Evolutionary conservation across 2,329 filamentous ascomycete genomes (phyloP).

Genomic region (Lasiodiplodia sp.): DNA sequence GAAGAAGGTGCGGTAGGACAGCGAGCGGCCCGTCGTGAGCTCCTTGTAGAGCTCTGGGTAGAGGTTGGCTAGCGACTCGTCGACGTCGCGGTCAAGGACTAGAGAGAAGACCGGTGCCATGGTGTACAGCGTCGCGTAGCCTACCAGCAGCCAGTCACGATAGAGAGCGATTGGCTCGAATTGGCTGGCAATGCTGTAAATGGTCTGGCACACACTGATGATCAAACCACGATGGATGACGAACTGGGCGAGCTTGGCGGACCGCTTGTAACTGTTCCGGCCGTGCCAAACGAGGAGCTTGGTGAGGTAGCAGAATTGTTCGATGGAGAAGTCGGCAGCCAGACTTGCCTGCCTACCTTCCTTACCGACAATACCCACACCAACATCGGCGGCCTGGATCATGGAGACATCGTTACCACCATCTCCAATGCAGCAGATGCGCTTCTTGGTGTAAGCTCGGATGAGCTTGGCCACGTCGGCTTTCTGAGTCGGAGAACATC

Average conservation of each 20-base stretch:
- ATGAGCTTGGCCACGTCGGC: slow-evolving; percentile 92
- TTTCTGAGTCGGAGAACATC: slow-evolving; percentile 96
- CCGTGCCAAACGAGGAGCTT: slow-evolving; percentile 99
- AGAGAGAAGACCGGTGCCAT: slow-evolving; percentile 91
- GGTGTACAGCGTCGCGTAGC: slow-evolving; percentile 95
- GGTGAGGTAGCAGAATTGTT: slow-evolving; percentile 92
- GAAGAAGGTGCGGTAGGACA: slow-evolving; percentile 95
- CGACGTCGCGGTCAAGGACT: slow-evolving; percentile 92
- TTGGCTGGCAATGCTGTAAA: slow-evolving; percentile 91
- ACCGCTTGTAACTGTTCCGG: slow-evolving; percentile 94
- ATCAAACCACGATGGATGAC: slow-evolving; percentile 97
- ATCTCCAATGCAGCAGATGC: slow-evolving; percentile 96
- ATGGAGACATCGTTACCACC: slow-evolving; percentile 98
- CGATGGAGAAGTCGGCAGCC: slow-evolving; percentile 95
- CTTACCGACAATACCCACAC: slow-evolving; percentile 97
- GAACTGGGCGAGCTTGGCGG: slow-evolving; percentile 94
- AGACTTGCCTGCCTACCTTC: slow-evolving; percentile 94
- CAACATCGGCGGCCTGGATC: slow-evolving; percentile 98
- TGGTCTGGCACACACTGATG: slow-evolving; percentile 93
- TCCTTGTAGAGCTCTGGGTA: slow-evolving; percentile 99
- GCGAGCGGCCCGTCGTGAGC: slow-evolving; percentile 83
- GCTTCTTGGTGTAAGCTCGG: slow-evolving; percentile 88
- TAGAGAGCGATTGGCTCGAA: slow-evolving; percentile 96
- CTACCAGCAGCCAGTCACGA: slow-evolving; percentile 95
- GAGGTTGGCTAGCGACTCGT: slow-evolving; percentile 89